Evolutionary conservation across 2,329 filamentous ascomycete species (phyloP), one percentile per base, ranked within the genome.

Genomic region (Fusarium sp.): DNA sequence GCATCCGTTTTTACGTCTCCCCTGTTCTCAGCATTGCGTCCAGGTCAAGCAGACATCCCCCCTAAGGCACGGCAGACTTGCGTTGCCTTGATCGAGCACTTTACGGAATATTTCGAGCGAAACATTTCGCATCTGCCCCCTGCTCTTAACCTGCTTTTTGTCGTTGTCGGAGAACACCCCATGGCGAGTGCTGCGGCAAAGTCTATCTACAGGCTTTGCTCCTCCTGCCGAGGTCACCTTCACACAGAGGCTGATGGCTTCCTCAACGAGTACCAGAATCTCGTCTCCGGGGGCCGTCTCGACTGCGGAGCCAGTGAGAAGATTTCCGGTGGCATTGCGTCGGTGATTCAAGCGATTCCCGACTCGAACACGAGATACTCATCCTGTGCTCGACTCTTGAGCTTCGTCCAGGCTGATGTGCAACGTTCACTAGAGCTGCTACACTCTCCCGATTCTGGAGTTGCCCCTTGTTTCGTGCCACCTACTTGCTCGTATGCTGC

Each of bases 61-160:
- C 83, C 89, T 5, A 88, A 91, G 63, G 88, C 91, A 20, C 88
- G 91, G 59, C 91, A 94, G 77, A 92, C 92, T 0, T 92, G 92
- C 39, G 88, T 96, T 34, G 88, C 89, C 54, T 83, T 94, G 45
- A 91, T 96, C 45, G 93, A 93, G 74, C 88, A 90, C 30, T 95
- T 94, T 79, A 91, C 93, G 6, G 90, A 92, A 64, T 97, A 94
- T 82, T 96, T 97, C 80, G 89, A 93, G 77, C 88, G 91, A 25
- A 91, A 94, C 78, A 85, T 91, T 2, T 87, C 89, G 35, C 90
- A 91, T 70, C 86, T 97, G 1, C 92, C 93, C 1, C 86, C 91
- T 48, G 92, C 92, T 2, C 85, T 97, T 27, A 93, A 92, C 58
- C 90, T 96, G 52, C 87, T 97, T 1, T 95, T 97, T 79, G 88